Conservation (phyloP, 345 rosid species). For the Gossypium stocksii region DNA sequence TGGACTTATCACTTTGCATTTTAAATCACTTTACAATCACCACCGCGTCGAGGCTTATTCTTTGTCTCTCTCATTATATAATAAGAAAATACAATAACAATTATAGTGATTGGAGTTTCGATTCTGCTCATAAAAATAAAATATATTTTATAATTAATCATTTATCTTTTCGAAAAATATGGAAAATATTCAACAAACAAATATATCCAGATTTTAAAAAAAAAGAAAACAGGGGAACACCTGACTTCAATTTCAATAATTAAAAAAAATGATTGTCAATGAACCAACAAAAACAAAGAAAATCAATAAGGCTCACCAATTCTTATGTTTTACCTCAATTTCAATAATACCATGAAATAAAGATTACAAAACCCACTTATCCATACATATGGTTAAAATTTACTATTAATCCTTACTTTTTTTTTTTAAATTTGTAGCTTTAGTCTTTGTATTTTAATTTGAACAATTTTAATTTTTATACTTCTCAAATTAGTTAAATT, state of each 20-base stretch:
- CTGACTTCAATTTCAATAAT: not conserved
- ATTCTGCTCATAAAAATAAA: too few species aligned
- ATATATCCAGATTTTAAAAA: too few species aligned
- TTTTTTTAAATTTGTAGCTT: not conserved
- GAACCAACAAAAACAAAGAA: not conserved
- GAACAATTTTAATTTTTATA: too few species aligned
- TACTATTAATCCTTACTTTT: not conserved
- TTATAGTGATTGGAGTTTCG: too few species aligned
- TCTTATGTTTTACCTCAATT: not conserved
- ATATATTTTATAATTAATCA: too few species aligned
- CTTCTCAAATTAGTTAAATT: too few species aligned
- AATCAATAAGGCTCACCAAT: not conserved
- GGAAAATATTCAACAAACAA: too few species aligned
- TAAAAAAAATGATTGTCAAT: not conserved
- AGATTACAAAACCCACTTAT: not conserved
- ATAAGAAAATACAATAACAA: too few species aligned
- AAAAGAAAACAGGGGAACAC: not conserved
- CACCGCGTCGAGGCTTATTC: too few species aligned
- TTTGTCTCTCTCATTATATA: too few species aligned
- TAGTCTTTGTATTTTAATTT: too few species aligned
- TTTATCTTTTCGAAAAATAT: rapidly evolving
- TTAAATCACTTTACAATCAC: too few species aligned
- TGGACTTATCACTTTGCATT: conserved; percentile 28
- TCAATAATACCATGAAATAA: not conserved
- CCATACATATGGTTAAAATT: not conserved